Percentiles rank a stretch among this genome's conserved stretches.
Evolutionary conservation across 2,329 filamentous ascomycete genomes (phyloP).

Genomic region (Dothideomycetes sp.): DNA sequence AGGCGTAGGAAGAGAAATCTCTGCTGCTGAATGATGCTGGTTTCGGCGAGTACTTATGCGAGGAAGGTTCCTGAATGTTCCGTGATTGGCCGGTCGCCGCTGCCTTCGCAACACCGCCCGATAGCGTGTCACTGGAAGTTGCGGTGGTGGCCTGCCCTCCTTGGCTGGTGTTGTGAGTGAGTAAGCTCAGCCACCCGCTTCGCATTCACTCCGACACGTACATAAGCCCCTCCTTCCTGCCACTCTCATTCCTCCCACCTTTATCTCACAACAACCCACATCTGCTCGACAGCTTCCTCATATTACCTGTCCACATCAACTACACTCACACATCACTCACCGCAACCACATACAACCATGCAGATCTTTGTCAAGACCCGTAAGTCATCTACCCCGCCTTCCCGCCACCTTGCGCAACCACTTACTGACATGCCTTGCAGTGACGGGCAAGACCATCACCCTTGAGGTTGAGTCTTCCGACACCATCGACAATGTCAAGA

Average conservation of each 20-base stretch:
- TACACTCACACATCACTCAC: slow-evolving; percentile 11
- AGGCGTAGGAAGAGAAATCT: slow-evolving; percentile 4
- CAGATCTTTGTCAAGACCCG: slow-evolving; percentile 98
- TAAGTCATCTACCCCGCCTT: slow-evolving; percentile 42
- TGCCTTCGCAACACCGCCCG: slow-evolving; percentile 5
- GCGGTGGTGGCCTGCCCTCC: too few species aligned
- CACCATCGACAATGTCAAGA: slow-evolving; percentile 94
- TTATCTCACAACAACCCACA: slow-evolving; percentile 1
- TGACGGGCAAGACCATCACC: slow-evolving; percentile 59
- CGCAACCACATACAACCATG: slow-evolving; percentile 42
- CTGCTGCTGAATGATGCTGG: neutral
- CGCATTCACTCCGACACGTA: slow-evolving; percentile 6
- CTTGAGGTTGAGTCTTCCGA: slow-evolving; percentile 62
- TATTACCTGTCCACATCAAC: slow-evolving; percentile 7
- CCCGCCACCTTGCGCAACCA: slow-evolving; percentile 13
- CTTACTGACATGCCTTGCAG: slow-evolving; percentile 30
- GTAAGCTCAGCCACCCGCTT: slow-evolving; percentile 4
- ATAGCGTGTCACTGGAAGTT: slow-evolving; percentile 1
- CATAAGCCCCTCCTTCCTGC: slow-evolving; percentile 1
- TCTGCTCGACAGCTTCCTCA: slow-evolving; percentile 1
- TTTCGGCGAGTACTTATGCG: neutral
- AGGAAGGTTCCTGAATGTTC: slow-evolving; percentile 8
- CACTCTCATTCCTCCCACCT: slow-evolving; percentile 2
- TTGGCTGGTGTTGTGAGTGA: too few species aligned
- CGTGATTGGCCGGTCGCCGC: slow-evolving; percentile 5